Evolutionary conservation across 2,329 filamentous ascomycete genomes (phyloP), one percentile per base, ranked within the genome.

Genomic region (Phoma sp.): DNA sequence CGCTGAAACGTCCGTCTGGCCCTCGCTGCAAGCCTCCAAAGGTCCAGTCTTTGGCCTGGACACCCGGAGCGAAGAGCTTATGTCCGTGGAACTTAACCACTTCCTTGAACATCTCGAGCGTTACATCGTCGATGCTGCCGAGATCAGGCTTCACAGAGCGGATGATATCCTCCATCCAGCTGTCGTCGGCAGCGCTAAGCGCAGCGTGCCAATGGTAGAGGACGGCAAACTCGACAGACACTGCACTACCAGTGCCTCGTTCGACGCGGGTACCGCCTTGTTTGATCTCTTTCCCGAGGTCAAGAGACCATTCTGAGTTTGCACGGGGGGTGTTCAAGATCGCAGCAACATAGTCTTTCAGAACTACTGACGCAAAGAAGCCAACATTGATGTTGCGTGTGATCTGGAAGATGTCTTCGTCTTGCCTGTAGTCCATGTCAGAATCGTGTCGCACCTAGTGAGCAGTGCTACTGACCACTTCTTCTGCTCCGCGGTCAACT

Each of bases 171-270:
- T 91, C 83, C 46, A 91, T 87, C 90, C 90, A 96, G 58, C 85
- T 79, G 65, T 93, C 91, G 64, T 96, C 91, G 61, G 84, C 86
- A 52, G 84, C 82, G 48, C 81, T 82, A 63, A 93, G 89, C 61
- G 88, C 87, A 6, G 89, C 91, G 77, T 95, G 91, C 90, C 90
- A 95, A 60, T 91, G 84, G 72, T 96, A 96, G 64, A 89, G 87
- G 8, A 96, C 81, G 68, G 93, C 95, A 79, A 96, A 96, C 75
- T 96, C 91, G 4, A 89, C 89, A 0, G 89, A 93, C 8, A 93
- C 89, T 59, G 88, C 86, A 66, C 93, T 96, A 48, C 91, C 91
- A 0, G 89, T 86, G 46, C 90, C 91, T 13, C 85, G 60, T 44
- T 66, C 65, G 13, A 67, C 82, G 46, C 89, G 86, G 0, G 86